Conservation (phyloP, 108 stramenopile genomes). For the Cyclotella kingstonii region DNA sequence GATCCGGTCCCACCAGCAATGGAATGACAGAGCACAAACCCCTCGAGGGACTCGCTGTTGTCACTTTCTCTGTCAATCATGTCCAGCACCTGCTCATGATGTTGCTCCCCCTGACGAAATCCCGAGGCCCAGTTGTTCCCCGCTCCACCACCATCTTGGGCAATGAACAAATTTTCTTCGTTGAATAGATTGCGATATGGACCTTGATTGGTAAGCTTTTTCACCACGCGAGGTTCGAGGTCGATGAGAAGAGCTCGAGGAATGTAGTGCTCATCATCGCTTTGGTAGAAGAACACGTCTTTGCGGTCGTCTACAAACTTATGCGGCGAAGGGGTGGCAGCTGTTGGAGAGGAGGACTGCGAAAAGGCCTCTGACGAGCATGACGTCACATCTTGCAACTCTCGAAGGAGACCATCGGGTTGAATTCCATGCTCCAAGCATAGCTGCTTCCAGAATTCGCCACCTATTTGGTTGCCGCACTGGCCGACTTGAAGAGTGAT, state of each 20-base stretch:
- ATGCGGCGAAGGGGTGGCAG: background rate
- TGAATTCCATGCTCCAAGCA: constrained; percentile 97
- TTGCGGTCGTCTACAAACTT: constrained; percentile 90
- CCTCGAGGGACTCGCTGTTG: constrained; percentile 96
- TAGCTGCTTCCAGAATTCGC: constrained; percentile 99
- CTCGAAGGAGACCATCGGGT: constrained; percentile 88
- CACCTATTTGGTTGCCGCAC: constrained; percentile 99
- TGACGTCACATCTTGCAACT: constrained; percentile 21
- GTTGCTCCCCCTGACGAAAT: constrained; percentile 89
- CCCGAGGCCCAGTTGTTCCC: constrained; percentile 99
- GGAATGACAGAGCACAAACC: constrained; percentile 95
- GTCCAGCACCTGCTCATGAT: constrained; percentile 95
- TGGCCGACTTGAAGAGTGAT: constrained; percentile 99
- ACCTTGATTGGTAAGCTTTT: constrained; percentile 78
- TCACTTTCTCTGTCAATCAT: constrained; percentile 99
- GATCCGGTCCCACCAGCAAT: constrained; percentile 99
- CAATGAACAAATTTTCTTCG: constrained; percentile 95
- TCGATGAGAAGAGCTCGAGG: constrained; percentile 95
- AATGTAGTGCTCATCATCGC: constrained; percentile 80
- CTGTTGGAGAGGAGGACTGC: constrained; percentile 1
- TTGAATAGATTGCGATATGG: constrained; percentile 88
- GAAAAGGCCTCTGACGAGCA: background rate
- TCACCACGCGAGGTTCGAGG: constrained; percentile 97
- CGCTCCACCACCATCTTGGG: constrained; percentile 97
- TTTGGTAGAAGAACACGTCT: constrained; percentile 98